Evolutionary conservation across 768 basidiomycete genomes (phyloP).

Genomic region (Boletus huronensis): DNA sequence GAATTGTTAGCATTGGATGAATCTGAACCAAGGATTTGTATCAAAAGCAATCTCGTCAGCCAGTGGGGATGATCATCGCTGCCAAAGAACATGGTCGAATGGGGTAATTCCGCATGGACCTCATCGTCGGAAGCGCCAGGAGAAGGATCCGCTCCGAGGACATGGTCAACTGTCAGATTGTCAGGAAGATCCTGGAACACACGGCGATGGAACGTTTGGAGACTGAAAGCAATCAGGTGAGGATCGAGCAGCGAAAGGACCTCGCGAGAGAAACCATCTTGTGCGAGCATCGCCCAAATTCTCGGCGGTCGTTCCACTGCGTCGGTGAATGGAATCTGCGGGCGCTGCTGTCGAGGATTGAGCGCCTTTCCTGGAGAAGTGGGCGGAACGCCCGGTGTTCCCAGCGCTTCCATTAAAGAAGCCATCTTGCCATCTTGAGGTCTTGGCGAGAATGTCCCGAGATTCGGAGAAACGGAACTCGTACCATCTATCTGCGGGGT

Average conservation of each 20-base stretch:
- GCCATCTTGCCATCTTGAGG: constrained; percentile 42
- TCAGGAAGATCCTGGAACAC: constrained; percentile 51
- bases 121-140: constrained; percentile 5
- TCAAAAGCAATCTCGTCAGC: constrained; percentile 69
- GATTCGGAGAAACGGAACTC: constrained; percentile 38
- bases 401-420: constrained; percentile 47
- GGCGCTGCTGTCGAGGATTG: constrained; percentile 22
- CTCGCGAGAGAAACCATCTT: constrained; percentile 67
- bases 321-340: constrained; percentile 20
- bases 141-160: constrained; percentile 34
- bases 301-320: constrained; percentile 27
- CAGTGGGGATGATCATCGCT: constrained; percentile 73
- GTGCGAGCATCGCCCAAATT: constrained; percentile 53
- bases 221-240: constrained; percentile 56
- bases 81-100: constrained; percentile 51
- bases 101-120: constrained; percentile 5
- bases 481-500: constrained; percentile 16
- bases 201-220: constrained; percentile 58
- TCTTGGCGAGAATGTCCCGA: constrained; percentile 52
- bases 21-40: constrained; percentile 68
- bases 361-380: constrained; percentile 27
- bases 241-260: constrained; percentile 63
- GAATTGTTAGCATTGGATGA: constrained; percentile 34
- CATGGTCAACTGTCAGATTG: constrained; percentile 46
- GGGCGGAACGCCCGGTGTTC: constrained; percentile 8